A percentile compares a stretch with the other conserved stretches of the same genome.
Evolutionary conservation across 176 grass and related monocot genomes (phyloP).

Genomic region (Hordeum marinum): DNA sequence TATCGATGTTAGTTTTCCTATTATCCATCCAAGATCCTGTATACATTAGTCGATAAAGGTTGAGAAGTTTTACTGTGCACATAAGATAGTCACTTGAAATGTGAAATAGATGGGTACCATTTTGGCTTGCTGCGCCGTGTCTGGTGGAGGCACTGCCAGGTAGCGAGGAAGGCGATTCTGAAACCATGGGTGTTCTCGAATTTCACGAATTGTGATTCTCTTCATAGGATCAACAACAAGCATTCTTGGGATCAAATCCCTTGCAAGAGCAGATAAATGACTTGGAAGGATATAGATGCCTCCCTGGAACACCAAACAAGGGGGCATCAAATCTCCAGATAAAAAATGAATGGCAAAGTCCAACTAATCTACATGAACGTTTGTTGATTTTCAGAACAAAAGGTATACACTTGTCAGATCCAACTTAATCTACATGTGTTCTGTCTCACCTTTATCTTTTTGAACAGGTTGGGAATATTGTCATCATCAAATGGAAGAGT

Average conservation of each 20-base stretch:
- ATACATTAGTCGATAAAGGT: constrained; percentile 7
- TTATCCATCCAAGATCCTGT: not conserved
- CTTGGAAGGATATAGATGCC: constrained; percentile 95
- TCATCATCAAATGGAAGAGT: constrained; percentile 98
- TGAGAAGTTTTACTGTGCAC: not conserved
- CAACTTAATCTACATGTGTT: not conserved
- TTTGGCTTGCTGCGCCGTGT: constrained; percentile 80
- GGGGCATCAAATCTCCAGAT: constrained; percentile 9
- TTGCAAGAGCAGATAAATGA: constrained; percentile 83
- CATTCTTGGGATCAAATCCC: constrained; percentile 95
- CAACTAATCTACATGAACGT: not conserved
- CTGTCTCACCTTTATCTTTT: constrained; percentile 83
- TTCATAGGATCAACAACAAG: constrained; percentile 96
- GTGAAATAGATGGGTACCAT: constrained; percentile 42
- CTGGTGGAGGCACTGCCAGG: constrained; percentile 83
- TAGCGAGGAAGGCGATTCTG: constrained; percentile 68
- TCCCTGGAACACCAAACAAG: constrained; percentile 44
- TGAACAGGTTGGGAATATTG: constrained; percentile 90
- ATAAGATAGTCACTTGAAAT: constrained; percentile 7
- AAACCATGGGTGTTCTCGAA: constrained; percentile 92
- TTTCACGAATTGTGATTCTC: constrained; percentile 85
- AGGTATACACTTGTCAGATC: not conserved
- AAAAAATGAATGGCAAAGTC: not conserved
- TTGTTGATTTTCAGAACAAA: not conserved
- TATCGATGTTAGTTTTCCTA: not conserved